These are phyloP conservation scores for Desmodesmus armatus DNA, from an alignment of 139 green algal species.

Conservation along the genomic window DNA sequence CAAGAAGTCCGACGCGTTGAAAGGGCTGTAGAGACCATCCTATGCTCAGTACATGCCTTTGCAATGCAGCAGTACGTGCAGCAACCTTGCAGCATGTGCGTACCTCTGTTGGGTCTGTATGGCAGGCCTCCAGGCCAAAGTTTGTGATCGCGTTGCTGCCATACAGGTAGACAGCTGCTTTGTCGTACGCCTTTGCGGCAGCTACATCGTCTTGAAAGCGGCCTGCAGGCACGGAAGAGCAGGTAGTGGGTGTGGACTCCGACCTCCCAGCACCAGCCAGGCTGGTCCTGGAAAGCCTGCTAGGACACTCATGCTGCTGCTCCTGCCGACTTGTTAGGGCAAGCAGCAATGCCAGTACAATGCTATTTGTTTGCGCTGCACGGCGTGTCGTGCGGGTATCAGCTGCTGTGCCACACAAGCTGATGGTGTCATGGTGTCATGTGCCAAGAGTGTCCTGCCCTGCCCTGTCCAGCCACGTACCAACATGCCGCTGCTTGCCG, in stretches of 20 bases:
- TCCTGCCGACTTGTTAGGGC: background rate
- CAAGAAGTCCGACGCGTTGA: no score
- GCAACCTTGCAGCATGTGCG: background rate
- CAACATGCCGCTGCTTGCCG: conserved; percentile 31
- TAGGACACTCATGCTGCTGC: background rate
- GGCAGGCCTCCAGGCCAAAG: background rate
- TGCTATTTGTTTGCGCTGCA: background rate
- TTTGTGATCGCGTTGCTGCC: conserved; percentile 28
- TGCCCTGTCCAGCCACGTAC: background rate
- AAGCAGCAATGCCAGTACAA: background rate
- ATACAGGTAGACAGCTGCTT: conserved; percentile 32
- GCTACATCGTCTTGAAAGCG: conserved; percentile 18
- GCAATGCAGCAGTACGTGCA: no score
- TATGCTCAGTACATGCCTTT: no score
- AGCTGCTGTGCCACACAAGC: no score
- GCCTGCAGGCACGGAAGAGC: background rate
- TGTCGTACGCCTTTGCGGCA: conserved; percentile 31
- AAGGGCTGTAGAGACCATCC: no score
- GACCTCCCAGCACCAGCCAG: background rate
- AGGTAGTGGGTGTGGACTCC: background rate
- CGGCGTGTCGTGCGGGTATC: no score
- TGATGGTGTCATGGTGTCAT: no score
- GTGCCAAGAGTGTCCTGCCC: no score
- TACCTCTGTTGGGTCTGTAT: conserved; percentile 14
- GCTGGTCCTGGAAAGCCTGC: background rate